Evolutionary conservation across 179 eudicot species (phyloP).

Genomic region (Patellifolia procumbens): DNA sequence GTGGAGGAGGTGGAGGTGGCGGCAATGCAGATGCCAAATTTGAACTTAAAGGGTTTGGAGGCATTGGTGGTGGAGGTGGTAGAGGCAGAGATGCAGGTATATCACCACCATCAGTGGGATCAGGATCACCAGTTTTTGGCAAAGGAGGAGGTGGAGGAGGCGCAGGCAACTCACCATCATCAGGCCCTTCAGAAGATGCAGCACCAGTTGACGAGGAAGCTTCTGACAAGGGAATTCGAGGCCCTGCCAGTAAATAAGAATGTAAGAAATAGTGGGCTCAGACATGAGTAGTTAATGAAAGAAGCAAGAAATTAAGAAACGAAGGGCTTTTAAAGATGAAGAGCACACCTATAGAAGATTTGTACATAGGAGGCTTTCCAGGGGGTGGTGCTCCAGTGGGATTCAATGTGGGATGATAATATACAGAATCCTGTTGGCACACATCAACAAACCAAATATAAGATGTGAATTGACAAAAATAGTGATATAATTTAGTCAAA

Average conservation of each 20-base stretch:
- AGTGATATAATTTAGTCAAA: not conserved
- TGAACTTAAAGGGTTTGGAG: constrained; percentile 58
- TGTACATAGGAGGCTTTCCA: constrained; percentile 98
- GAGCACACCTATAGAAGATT: constrained; percentile 78
- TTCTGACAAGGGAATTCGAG: constrained; percentile 68
- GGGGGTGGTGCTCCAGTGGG: constrained; percentile 99
- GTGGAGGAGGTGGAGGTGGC: constrained; percentile 70
- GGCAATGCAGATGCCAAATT: constrained; percentile 62
- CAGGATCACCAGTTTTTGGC: constrained; percentile 58
- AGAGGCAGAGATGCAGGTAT: constrained; percentile 70
- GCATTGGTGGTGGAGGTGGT: constrained; percentile 91
- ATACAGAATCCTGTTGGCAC: constrained; percentile 79
- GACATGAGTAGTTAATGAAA: not conserved
- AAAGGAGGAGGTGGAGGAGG: constrained; percentile 94
- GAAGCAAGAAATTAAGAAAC: not conserved
- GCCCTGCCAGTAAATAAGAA: constrained; percentile 54
- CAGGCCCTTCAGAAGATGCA: constrained; percentile 49
- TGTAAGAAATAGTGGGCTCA: not conserved
- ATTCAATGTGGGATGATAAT: constrained; percentile 91
- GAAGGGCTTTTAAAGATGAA: not conserved
- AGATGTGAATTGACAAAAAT: not conserved
- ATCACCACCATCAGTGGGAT: constrained; percentile 45
- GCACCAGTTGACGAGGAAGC: constrained; percentile 46
- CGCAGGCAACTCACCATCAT: constrained; percentile 58
- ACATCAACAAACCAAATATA: constrained; percentile 16